Conservation (phyloP, 129 eudicot genomes). For the Flaveria brownii region DNA sequence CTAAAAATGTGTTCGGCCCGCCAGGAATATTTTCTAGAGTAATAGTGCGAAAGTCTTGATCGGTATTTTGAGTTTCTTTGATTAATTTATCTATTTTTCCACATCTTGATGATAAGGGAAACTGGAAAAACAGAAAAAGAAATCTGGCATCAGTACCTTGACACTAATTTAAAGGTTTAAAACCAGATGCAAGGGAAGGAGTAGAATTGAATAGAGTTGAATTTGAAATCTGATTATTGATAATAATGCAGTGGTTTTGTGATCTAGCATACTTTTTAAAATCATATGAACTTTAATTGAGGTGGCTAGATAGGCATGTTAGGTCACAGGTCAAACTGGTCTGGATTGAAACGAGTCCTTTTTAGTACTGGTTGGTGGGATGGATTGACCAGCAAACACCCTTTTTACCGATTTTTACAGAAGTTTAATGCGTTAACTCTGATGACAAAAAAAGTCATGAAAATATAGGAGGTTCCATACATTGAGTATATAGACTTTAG, state of each 20-base stretch:
- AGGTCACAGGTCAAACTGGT: neutral
- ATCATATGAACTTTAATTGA: constrained; percentile 12
- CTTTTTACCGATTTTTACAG: neutral
- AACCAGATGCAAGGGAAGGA: constrained; percentile 8
- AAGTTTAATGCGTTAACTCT: neutral
- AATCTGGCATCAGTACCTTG: constrained; percentile 1
- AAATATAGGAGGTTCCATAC: neutral
- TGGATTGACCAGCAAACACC: neutral
- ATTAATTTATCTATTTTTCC: constrained; percentile 62
- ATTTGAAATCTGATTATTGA: neutral
- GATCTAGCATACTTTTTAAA: constrained; percentile 1
- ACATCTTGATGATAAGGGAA: constrained; percentile 90
- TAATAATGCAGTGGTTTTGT: neutral
- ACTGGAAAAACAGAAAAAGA: constrained; percentile 44
- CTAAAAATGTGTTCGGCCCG: constrained; percentile 58
- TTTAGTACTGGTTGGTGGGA: neutral
- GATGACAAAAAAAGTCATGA: neutral
- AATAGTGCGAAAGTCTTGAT: constrained; percentile 32
- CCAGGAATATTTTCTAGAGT: constrained; percentile 74
- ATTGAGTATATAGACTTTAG: neutral
- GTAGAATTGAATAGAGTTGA: neutral
- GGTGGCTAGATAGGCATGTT: neutral
- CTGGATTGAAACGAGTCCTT: neutral
- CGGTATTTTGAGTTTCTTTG: constrained; percentile 49
- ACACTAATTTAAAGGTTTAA: neutral